Conservation (phyloP, 495 filamentous ascomycete species). For the Lasiosphaeris hirsuta region DNA sequence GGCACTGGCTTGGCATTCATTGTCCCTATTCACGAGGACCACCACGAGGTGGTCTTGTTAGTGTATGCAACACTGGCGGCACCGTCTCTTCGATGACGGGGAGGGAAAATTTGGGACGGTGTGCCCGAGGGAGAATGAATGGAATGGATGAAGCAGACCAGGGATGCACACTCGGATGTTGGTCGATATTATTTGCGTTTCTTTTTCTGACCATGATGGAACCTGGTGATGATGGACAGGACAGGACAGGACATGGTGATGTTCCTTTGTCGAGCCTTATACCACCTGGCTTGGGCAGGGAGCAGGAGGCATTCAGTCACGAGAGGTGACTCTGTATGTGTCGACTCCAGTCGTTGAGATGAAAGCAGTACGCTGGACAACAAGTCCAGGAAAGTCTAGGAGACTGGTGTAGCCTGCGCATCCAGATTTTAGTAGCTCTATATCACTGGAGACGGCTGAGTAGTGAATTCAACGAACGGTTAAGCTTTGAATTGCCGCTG, state of each 20-base stretch:
- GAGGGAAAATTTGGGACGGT: no score
- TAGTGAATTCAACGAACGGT: conserved; percentile 12
- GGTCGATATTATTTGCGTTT: not conserved
- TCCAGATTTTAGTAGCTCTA: conserved; percentile 11
- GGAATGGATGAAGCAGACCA: no score
- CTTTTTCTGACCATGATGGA: not conserved
- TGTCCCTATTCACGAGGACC: no score
- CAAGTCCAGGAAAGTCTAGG: not conserved
- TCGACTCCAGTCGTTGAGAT: not conserved
- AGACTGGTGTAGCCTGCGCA: conserved; percentile 6
- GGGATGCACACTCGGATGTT: no score
- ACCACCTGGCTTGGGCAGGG: not conserved
- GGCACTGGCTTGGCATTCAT: no score
- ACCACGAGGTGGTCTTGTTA: no score
- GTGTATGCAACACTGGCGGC: no score
- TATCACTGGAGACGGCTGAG: conserved; percentile 8
- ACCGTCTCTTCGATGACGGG: no score
- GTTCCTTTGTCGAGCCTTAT: not conserved
- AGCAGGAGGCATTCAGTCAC: not conserved
- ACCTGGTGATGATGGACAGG: not conserved
- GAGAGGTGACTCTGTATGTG: not conserved
- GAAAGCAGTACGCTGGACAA: not conserved
- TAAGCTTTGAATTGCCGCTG: not conserved
- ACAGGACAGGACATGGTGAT: not conserved
- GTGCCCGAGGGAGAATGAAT: no score